Evolutionary conservation across 352 stramenopile species (phyloP), one percentile per base, ranked within the genome.

Genomic region (Chrysophaeum taylorii): DNA sequence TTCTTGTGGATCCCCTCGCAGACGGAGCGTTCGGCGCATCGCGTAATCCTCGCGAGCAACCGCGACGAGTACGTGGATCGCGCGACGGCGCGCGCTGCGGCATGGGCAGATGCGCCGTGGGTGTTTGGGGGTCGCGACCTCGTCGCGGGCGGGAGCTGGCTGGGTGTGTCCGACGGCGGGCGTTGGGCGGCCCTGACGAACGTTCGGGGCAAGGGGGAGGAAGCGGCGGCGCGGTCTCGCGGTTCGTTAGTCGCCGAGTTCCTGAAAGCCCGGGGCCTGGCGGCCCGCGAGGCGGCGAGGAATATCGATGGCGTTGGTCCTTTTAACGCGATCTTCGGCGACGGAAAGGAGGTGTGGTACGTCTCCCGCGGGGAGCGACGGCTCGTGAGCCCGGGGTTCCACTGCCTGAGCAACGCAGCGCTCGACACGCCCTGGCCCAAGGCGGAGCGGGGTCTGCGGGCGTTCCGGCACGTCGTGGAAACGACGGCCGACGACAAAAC

Each of bases 381-480:
- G n/a, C n/a, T n/a, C n/a, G n/a, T n/a, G n/a, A n/a, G n/a, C n/a
- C 63, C n/a, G 5, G 75, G 75, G 52, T 71, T 77, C 31, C 72
- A 76, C 68, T 72, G 71, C 0, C 45, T 80, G n/a, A 77, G 67
- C 35, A 80, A 80, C 73, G 72, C 53, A 60, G 41, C 75, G n/a
- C 48, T 80, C 0, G 75, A 80, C 70, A 70, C 75, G 37, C 60
- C 53, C 16, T 80, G 75, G 75, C 68, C 72, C 16, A 80, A 78
- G 41, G 72, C 71, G 0, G 33, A 72, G 41, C 52, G 71, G 52
- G 69, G 74, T 23, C 57, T 31, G 12, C 9, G 33, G 21, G 12
- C 7, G 9, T 66, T 66, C 57, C n/a, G n/a, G n/a, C n/a, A n/a
- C n/a, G n/a, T n/a, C n/a, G n/a, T n/a, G n/a, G n/a, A n/a, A 2